phyloP scores from a whole-genome alignment of 2,329 filamentous ascomycete species.

The Nemania sp. region DNA sequence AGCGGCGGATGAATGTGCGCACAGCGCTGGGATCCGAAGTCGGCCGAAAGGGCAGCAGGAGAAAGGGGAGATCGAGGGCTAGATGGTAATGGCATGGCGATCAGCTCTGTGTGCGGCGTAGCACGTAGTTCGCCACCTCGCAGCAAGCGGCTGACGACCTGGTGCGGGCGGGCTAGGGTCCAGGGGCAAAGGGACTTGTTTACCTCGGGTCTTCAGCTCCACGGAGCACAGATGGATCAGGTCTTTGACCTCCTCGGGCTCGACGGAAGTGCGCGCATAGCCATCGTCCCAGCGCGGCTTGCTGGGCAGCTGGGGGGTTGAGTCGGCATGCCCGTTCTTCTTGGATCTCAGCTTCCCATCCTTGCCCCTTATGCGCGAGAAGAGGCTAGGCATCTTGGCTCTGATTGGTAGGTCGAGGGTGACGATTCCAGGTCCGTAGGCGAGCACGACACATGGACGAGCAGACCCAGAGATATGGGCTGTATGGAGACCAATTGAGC shows the following conservation, averaged over 20 bases:
- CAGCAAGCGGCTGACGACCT: neutral
- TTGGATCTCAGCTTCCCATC: constrained; percentile 68
- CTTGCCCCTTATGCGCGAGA: constrained; percentile 73
- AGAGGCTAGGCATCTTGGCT: constrained; percentile 60
- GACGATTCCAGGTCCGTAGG: constrained; percentile 18
- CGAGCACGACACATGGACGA: constrained; percentile 21
- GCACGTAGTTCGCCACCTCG: too few relatives aligned
- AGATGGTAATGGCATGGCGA: constrained; percentile 15
- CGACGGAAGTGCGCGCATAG: constrained; percentile 80
- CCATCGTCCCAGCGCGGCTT: constrained; percentile 88
- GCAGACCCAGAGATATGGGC: constrained; percentile 21
- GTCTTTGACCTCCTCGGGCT: constrained; percentile 89
- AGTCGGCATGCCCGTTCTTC: constrained; percentile 63
- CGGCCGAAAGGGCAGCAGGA: constrained; percentile 91
- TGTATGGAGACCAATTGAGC: constrained; percentile 20
- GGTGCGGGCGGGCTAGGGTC: neutral
- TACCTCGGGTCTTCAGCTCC: constrained; percentile 95
- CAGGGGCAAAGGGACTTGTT: constrained; percentile 12
- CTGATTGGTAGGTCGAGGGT: constrained; percentile 28
- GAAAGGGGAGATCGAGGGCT: constrained; percentile 90
- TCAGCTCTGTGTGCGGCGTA: constrained; percentile 17
- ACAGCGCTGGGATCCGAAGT: constrained; percentile 90
- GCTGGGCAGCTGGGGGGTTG: constrained; percentile 57
- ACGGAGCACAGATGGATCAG: constrained; percentile 81
- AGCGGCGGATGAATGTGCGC: constrained; percentile 89